These are phyloP conservation scores for Tanacetum coccineum DNA, from an alignment of 129 eudicot genomes.

Conservation along the genomic window DNA sequence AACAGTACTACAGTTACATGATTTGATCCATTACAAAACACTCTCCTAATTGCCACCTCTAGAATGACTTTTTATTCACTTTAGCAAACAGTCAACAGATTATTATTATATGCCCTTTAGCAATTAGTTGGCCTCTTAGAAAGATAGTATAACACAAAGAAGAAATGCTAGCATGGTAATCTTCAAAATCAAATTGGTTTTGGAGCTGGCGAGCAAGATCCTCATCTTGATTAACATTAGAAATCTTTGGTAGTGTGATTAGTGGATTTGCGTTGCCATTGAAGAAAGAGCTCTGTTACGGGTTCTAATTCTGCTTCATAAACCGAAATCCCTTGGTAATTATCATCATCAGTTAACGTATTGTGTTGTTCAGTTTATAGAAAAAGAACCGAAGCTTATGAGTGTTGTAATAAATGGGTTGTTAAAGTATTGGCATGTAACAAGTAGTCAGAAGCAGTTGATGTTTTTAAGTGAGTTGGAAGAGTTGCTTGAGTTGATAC, in stretches of 20 bases:
- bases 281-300: slow-evolving; percentile 59
- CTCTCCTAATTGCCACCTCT: no score
- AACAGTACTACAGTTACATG: no score
- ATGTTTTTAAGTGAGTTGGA: slow-evolving; percentile 77
- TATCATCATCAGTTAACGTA: slow-evolving; percentile 72
- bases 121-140: no score
- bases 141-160: no score
- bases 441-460: slow-evolving; percentile 72
- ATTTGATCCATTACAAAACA: no score
- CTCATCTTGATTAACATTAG: no score
- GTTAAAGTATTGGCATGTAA: slow-evolving; percentile 68
- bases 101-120: no score
- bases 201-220: no score
- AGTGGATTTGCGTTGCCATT: slow-evolving; percentile 73
- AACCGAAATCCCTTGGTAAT: slow-evolving; percentile 62
- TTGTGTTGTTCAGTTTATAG: slow-evolving; percentile 67
- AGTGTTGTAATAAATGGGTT: slow-evolving; percentile 54
- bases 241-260: slow-evolving; percentile 78
- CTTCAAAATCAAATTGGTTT: no score
- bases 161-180: no score
- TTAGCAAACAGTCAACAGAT: no score
- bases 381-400: slow-evolving; percentile 60
- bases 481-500: slow-evolving; percentile 66
- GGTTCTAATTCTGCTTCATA: slow-evolving; percentile 69
- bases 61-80: no score